Evolutionary conservation across 352 stramenopile species (phyloP), one percentile per base, ranked within the genome.

Genomic region (Achlya hypogyna): DNA sequence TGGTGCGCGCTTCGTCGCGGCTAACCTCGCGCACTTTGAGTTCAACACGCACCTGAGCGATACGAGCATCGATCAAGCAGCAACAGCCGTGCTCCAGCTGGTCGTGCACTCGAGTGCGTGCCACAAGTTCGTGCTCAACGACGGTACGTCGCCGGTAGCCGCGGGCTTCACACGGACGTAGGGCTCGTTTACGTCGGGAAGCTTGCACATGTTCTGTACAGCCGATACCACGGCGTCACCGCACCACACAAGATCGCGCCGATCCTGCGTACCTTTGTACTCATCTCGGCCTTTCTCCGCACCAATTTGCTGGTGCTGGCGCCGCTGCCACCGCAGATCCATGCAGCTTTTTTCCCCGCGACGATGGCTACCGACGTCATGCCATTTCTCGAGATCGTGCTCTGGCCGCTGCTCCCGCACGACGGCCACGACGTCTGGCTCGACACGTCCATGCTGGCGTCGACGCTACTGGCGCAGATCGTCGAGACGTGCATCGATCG

Each of bases 341-440:
- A 67, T 9, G 12, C 18, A 9, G 18, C 20, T 1, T 67, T 67
- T 29, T 67, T 67, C 49, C 60, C 60, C n/a, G 20, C n/a, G n/a
- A 27, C 38, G 2, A 10, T 67, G 16, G 23, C 45, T 6, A 42
- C 29, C 9, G 40, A 67, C 2, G 47, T 67, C 14, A 67, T 67
- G 60, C 60, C 60, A 27, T 67, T 60, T 27, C n/a, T 67, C 1
- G 60, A 67, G 47, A 59, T 67, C 31, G 22, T 67, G 22, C 20
- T 67, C 9, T 58, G 38, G 60, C 60, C 60, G 27, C 60, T 67
- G 8, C n/a, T 67, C 27, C 45, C 45, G 9, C 16, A 32, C 25
- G 43, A 67, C 27, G 60, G 34, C 27, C 3, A 5, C 8, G 51
- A 51, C n/a, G 38, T 47, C 4, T 64, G 54, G 54, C 51, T 28